phyloP scores from a whole-genome alignment of 2,329 filamentous ascomycete genomes.

The Ophiosphaerella narmari region DNA sequence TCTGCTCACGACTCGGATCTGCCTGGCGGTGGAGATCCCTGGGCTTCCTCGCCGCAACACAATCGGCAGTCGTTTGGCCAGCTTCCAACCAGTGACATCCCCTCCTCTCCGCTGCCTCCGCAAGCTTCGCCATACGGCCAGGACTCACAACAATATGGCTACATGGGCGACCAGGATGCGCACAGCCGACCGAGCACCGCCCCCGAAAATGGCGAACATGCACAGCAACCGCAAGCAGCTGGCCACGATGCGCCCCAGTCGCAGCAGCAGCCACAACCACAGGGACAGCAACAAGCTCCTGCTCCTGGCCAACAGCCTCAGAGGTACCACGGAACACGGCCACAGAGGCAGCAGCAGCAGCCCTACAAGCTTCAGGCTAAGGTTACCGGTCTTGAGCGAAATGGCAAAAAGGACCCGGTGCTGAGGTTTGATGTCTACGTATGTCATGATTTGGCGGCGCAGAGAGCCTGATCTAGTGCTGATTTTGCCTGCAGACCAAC shows the following conservation, averaged over 20 bases:
- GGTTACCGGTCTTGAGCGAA: slow-evolving; percentile 89
- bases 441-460: slow-evolving; percentile 31
- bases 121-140: slow-evolving; percentile 47
- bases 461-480: slow-evolving; percentile 5
- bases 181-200: slow-evolving; percentile 33
- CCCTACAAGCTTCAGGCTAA: slow-evolving; percentile 90
- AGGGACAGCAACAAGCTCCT: slow-evolving; percentile 41
- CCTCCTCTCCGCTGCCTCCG: slow-evolving; percentile 47
- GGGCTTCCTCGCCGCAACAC: slow-evolving; percentile 64
- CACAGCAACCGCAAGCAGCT: slow-evolving; percentile 26
- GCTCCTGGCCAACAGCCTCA: slow-evolving; percentile 51
- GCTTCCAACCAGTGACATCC: slow-evolving; percentile 48
- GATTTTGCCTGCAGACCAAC: slow-evolving; percentile 73
- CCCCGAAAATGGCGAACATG: slow-evolving; percentile 45
- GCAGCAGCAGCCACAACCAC: slow-evolving; percentile 39
- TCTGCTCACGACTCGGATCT: slow-evolving; percentile 63
- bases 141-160: slow-evolving; percentile 40
- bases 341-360: slow-evolving; percentile 60
- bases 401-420: slow-evolving; percentile 93
- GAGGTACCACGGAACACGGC: slow-evolving; percentile 50
- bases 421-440: slow-evolving; percentile 96
- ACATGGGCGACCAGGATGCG: slow-evolving; percentile 38
- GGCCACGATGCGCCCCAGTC: slow-evolving; percentile 38
- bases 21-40: slow-evolving; percentile 63
- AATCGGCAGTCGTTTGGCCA: slow-evolving; percentile 55